A percentile compares a stretch with the other conserved stretches of the same genome.
Evolutionary conservation across 257 asterid genomes (phyloP).

Genomic region (Rauvolfia tetraphylla): DNA sequence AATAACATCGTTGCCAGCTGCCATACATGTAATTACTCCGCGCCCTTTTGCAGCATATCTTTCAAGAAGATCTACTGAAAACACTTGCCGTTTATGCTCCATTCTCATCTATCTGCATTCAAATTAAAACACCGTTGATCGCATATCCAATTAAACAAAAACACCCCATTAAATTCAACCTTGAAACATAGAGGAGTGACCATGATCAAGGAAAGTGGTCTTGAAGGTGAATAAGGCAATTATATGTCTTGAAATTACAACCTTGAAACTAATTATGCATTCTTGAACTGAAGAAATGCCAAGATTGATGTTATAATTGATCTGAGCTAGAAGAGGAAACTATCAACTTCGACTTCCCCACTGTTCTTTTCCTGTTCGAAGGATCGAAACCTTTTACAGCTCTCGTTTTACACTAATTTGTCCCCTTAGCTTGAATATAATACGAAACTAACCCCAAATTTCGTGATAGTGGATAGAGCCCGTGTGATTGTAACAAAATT

Average conservation of each 20-base stretch:
- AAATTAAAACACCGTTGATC: not conserved
- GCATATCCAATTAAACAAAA: not conserved
- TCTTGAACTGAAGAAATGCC: not conserved
- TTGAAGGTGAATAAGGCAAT: not conserved
- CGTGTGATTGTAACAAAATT: no score
- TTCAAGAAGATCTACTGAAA: slow-evolving; percentile 87
- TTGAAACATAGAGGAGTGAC: not conserved
- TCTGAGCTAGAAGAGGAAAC: not conserved
- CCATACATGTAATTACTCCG: slow-evolving; percentile 88
- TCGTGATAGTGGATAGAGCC: not conserved
- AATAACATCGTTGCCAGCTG: slow-evolving; percentile 92
- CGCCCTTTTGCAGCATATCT: slow-evolving; percentile 89
- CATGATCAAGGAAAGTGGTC: not conserved
- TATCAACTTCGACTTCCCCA: not conserved
- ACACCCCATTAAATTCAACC: not conserved
- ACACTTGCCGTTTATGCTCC: slow-evolving; percentile 72
- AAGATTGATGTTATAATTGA: not conserved
- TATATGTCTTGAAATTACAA: not conserved
- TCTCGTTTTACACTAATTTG: not conserved
- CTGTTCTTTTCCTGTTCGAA: no score
- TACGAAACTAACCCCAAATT: not conserved
- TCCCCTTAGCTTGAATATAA: not conserved
- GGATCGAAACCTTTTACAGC: not conserved
- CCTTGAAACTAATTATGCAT: slow-evolving; percentile 1
- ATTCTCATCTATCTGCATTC: slow-evolving; percentile 16